phyloP scores from a whole-genome alignment of 2,329 filamentous ascomycete genomes.

The Curvularia lunata region DNA sequence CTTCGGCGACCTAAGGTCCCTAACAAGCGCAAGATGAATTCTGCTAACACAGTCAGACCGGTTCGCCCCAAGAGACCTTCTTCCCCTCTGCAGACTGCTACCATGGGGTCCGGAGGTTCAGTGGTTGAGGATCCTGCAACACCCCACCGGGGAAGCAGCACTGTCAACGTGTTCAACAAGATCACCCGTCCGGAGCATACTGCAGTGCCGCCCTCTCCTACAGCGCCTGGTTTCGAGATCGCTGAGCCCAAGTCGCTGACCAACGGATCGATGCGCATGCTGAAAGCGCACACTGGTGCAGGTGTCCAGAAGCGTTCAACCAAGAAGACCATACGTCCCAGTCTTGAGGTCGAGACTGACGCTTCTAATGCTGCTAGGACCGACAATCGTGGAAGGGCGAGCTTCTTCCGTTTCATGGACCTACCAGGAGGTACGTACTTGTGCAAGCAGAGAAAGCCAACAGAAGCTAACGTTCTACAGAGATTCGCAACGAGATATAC shows the following conservation, averaged over 20 bases:
- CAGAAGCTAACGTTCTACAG: slow-evolving; percentile 20
- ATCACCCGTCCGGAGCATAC: slow-evolving; percentile 10
- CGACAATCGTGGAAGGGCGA: not conserved
- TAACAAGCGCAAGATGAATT: not conserved
- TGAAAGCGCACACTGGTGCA: slow-evolving; percentile 10
- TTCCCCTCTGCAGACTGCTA: slow-evolving; percentile 1
- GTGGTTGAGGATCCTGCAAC: not conserved
- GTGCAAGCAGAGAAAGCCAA: not conserved
- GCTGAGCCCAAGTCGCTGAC: not conserved
- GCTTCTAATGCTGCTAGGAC: not conserved
- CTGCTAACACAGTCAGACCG: slow-evolving; percentile 11
- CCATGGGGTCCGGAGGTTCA: not conserved
- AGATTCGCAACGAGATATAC: slow-evolving; percentile 42
- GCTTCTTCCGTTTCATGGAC: slow-evolving; percentile 27
- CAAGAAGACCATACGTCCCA: not conserved
- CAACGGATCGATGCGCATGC: not conserved
- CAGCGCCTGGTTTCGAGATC: not conserved
- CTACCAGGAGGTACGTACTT: slow-evolving; percentile 27
- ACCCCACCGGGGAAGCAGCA: not conserved
- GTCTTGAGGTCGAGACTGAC: not conserved
- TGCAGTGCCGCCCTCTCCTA: slow-evolving; percentile 18
- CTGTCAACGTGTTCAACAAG: not conserved
- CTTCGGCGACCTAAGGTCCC: not conserved
- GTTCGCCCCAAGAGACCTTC: slow-evolving; percentile 5
- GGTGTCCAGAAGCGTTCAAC: slow-evolving; percentile 17